Evolutionary conservation across 31 red algal genomes (phyloP).

Genomic region (Asparagopsis taxiformis): DNA sequence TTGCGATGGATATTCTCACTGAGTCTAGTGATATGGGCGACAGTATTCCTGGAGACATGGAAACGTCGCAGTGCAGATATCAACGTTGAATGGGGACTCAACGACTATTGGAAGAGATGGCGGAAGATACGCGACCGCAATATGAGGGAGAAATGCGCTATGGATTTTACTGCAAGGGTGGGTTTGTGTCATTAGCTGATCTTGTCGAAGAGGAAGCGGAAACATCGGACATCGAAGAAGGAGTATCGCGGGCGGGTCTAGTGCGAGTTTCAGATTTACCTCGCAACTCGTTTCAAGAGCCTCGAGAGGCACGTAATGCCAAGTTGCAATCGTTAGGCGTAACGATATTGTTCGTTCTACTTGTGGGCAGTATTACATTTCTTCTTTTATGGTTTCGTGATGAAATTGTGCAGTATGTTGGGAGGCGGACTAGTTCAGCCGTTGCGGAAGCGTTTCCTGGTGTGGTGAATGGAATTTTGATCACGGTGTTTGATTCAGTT

Average conservation of each 20-base stretch:
- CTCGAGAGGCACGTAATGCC: slow-evolving; percentile 24
- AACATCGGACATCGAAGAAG: no score
- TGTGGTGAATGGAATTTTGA: slow-evolving; percentile 60
- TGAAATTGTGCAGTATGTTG: slow-evolving; percentile 48
- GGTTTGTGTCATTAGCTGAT: slow-evolving; percentile 79
- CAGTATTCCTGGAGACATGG: slow-evolving; percentile 74
- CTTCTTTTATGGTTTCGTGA: slow-evolving; percentile 60
- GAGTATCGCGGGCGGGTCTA: no score
- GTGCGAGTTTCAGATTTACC: no score
- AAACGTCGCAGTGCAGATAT: slow-evolving; percentile 76
- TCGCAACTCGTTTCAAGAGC: slow-evolving; percentile 46
- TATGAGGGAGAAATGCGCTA: slow-evolving; percentile 49
- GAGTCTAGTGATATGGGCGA: slow-evolving; percentile 66
- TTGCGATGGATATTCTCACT: slow-evolving; percentile 49
- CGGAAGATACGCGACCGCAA: slow-evolving; percentile 64
- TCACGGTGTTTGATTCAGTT: slow-evolving; percentile 57
- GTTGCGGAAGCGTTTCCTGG: slow-evolving; percentile 58
- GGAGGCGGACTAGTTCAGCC: not conserved
- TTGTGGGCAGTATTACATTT: slow-evolving; percentile 70
- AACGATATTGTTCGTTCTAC: slow-evolving; percentile 49
- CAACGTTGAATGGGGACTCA: slow-evolving; percentile 64
- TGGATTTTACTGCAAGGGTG: slow-evolving; percentile 81
- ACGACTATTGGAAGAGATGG: slow-evolving; percentile 63
- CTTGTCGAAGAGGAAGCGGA: slow-evolving; percentile 28
- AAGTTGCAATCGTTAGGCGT: slow-evolving; percentile 19